These are phyloP conservation scores for Rhodotorula kratochvilovae DNA, from an alignment of 768 basidiomycete species.

Conservation along the genomic window DNA sequence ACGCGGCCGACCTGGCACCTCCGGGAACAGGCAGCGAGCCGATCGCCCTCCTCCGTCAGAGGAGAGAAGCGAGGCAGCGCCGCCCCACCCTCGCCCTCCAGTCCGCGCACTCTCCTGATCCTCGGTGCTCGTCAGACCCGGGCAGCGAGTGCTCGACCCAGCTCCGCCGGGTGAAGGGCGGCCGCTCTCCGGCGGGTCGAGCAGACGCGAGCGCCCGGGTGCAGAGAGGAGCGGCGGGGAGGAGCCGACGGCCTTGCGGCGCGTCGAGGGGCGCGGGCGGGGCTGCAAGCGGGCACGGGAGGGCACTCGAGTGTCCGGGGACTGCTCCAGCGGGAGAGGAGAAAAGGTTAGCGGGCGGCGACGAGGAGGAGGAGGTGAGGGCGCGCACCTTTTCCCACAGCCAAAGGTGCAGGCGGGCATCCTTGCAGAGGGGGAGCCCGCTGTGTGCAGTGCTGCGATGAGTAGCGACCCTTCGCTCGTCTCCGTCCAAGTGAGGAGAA, in stretches of 20 bases:
- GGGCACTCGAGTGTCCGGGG: too few relatives aligned
- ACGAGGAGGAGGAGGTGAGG: background rate
- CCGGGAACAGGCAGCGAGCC: background rate
- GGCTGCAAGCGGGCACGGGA: too few relatives aligned
- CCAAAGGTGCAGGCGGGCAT: background rate
- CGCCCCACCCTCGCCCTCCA: slow-evolving; percentile 2
- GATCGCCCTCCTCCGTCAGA: background rate
- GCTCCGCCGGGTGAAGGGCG: slow-evolving; percentile 26
- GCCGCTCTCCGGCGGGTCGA: slow-evolving; percentile 17
- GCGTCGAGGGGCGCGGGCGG: too few relatives aligned
- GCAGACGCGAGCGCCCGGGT: too few relatives aligned
- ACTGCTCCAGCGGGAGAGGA: background rate
- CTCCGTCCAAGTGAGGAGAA: background rate
- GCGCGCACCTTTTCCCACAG: slow-evolving; percentile 34
- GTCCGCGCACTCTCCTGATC: background rate
- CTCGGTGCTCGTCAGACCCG: background rate
- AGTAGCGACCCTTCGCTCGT: slow-evolving; percentile 27
- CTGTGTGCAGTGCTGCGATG: slow-evolving; percentile 28
- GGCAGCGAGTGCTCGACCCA: background rate
- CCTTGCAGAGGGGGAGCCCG: background rate
- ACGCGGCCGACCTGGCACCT: background rate
- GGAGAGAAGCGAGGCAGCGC: background rate
- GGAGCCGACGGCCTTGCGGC: background rate
- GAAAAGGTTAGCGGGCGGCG: background rate
- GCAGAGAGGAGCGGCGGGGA: background rate